Conservation (phyloP, 73 alveolate genomes). For the Paraurostyla sp. region DNA sequence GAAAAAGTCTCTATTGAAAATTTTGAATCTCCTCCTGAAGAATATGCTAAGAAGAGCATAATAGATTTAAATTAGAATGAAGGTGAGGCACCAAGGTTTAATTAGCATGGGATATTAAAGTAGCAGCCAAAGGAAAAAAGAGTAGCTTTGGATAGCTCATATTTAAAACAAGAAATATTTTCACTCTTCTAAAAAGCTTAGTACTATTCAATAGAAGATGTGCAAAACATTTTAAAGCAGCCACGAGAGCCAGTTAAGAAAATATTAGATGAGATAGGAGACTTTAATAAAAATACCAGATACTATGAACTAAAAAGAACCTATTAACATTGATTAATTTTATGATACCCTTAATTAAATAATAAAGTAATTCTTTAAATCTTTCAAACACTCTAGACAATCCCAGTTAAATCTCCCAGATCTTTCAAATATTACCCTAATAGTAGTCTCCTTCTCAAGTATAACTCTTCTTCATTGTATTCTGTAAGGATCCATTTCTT, state of each 20-base stretch:
- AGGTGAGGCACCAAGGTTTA: background rate
- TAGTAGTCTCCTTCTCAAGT: background rate
- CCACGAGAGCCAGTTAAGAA: constrained; percentile 46
- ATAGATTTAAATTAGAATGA: background rate
- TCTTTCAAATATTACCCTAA: constrained; percentile 37
- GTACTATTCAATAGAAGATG: background rate
- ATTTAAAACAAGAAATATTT: background rate
- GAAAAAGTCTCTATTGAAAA: too few species aligned
- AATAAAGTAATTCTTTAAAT: background rate
- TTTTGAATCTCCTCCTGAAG: too few species aligned
- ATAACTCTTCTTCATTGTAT: constrained; percentile 40
- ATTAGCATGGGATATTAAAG: background rate
- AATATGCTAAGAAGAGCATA: constrained; percentile 1
- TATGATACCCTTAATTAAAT: too few species aligned
- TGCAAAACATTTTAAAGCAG: background rate
- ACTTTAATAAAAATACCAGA: constrained; percentile 5
- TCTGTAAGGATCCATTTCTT: constrained; percentile 11
- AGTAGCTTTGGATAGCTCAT: background rate
- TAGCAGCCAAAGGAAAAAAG: background rate
- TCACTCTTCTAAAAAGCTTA: background rate
- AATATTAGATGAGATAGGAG: background rate
- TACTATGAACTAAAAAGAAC: constrained; percentile 5
- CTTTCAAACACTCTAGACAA: background rate
- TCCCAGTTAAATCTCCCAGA: background rate
- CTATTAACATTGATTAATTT: too few species aligned